Base-by-base conservation (phyloP, 768 basidiomycete species). In the Sarcomyxa edulis region DNA sequence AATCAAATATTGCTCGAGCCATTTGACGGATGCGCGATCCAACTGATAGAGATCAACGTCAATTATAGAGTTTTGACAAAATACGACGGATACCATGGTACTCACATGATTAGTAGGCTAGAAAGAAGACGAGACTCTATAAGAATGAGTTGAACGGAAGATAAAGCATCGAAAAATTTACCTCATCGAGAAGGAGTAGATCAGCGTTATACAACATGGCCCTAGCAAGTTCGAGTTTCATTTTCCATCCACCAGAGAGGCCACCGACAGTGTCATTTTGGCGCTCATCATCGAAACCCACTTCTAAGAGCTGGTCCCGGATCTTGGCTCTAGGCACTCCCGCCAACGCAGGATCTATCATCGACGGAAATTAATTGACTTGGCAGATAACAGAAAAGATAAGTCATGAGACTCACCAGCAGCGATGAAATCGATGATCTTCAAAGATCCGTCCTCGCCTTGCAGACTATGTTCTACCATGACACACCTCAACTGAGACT, bases 391-490 rank as follows among this genome's bases (percentile, higher is more conserved):
- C 21, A n/a, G 11, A 35, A 5, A 43, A 12, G 30, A 19, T 34
- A 32, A 7, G 43, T 28, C 26, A 48, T 23, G 51, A 19, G 14
- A 56, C 72, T 49, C 41, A 86, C 89, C 87, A 39, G 84, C 72
- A 11, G 87, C 83, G 49, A 98, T 84, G 62, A 97, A 97, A 61
- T 95, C 88, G 38, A 93, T 68, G 37, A 97, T 81, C 30, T 82
- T 76, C 41, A 83, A 52, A 7, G 87, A 84, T 12, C 74, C 76
- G 60, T 97, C 90, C 64, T 97, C 93, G 37, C 94, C 92, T 65
- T 94, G 92, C 8, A 97, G 70, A 19, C 93, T 84, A 65, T 98
- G 94, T 63, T 97, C 95, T 23, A 98, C 94, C 93, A 97, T 97
- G 43, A 96, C 78, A 50, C 87, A 87, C 32, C 87, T 78, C 35